These are phyloP conservation scores for Cladophialophora chaetospira DNA, from an alignment of 2,329 filamentous ascomycete species.

Conservation along the genomic window DNA sequence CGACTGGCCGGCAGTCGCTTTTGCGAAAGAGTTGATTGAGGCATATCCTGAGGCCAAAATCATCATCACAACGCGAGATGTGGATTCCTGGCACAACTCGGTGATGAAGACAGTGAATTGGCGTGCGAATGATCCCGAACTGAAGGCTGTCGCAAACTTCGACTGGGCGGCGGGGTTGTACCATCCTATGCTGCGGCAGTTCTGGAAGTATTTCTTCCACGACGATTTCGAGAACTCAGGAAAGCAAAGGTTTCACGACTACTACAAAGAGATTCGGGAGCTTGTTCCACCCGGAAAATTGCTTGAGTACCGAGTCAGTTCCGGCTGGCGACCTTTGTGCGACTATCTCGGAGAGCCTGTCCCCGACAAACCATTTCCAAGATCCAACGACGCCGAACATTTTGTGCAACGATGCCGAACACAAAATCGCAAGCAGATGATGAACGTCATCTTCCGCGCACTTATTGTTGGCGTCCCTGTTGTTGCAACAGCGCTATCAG, in stretches of 20 bases:
- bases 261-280: conserved; percentile 56
- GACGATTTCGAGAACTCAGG: conserved; percentile 67
- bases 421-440: conserved; percentile 58
- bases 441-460: conserved; percentile 56
- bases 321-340: conserved; percentile 58
- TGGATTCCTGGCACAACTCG: conserved; percentile 65
- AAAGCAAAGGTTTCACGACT: conserved; percentile 62
- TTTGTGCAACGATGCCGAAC: conserved; percentile 58
- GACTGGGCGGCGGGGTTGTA: conserved; percentile 69
- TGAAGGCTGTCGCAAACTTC: conserved; percentile 56
- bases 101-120: conserved; percentile 69
- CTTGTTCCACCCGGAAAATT: conserved; percentile 53
- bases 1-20: conserved; percentile 69
- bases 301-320: conserved; percentile 56
- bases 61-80: conserved; percentile 66
- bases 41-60: conserved; percentile 74
- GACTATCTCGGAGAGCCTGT: conserved; percentile 57
- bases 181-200: conserved; percentile 69
- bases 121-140: conserved; percentile 66
- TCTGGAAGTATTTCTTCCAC: conserved; percentile 69
- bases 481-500: conserved; percentile 48
- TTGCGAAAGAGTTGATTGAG: conserved; percentile 69
- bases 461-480: conserved; percentile 53
- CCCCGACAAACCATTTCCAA: conserved; percentile 53
- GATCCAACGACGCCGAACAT: conserved; percentile 56